phyloP scores from a whole-genome alignment of 2,329 filamentous ascomycete species.

The Penicillium corylophilum region DNA sequence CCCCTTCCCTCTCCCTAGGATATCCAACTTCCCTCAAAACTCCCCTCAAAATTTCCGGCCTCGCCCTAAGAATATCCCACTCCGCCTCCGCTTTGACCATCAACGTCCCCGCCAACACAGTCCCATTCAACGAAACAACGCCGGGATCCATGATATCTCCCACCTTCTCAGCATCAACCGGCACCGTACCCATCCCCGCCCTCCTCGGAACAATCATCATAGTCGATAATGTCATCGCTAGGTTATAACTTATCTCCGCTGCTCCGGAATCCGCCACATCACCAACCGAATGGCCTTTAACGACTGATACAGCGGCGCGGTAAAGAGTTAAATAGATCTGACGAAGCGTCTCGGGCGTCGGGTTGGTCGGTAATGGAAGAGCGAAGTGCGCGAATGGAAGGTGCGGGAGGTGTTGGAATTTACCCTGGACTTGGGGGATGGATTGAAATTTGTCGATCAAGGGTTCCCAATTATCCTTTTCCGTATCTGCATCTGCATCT shows the following conservation, averaged over 20 bases:
- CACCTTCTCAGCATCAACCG: slow-evolving; percentile 37
- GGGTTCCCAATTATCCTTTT: slow-evolving; percentile 46
- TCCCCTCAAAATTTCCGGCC: slow-evolving; percentile 42
- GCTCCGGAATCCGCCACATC: slow-evolving; percentile 30
- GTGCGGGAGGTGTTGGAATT: slow-evolving; percentile 27
- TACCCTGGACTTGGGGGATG: slow-evolving; percentile 13
- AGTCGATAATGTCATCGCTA: slow-evolving; percentile 54
- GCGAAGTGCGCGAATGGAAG: slow-evolving; percentile 55
- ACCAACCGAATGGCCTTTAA: slow-evolving; percentile 17
- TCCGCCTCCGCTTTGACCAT: slow-evolving; percentile 59
- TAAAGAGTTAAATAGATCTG: slow-evolving; percentile 45
- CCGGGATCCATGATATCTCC: slow-evolving; percentile 33
- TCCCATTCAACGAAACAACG: slow-evolving; percentile 56
- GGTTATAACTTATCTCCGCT: slow-evolving; percentile 57
- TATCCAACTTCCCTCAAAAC: slow-evolving; percentile 47
- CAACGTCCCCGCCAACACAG: slow-evolving; percentile 56
- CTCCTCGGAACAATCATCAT: slow-evolving; percentile 57
- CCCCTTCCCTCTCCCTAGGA: slow-evolving; percentile 22
- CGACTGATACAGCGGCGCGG: slow-evolving; percentile 36
- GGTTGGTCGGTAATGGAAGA: slow-evolving; percentile 40
- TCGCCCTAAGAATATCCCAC: slow-evolving; percentile 50
- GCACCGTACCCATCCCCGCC: slow-evolving; percentile 45
- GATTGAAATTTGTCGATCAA: slow-evolving; percentile 45
- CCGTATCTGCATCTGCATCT: slow-evolving; percentile 25
- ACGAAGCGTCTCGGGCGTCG: slow-evolving; percentile 38